Evolutionary conservation across 176 grass and related monocot species (phyloP), one percentile per base, ranked within the genome.

Genomic region (Triticum dicoccoides): DNA sequence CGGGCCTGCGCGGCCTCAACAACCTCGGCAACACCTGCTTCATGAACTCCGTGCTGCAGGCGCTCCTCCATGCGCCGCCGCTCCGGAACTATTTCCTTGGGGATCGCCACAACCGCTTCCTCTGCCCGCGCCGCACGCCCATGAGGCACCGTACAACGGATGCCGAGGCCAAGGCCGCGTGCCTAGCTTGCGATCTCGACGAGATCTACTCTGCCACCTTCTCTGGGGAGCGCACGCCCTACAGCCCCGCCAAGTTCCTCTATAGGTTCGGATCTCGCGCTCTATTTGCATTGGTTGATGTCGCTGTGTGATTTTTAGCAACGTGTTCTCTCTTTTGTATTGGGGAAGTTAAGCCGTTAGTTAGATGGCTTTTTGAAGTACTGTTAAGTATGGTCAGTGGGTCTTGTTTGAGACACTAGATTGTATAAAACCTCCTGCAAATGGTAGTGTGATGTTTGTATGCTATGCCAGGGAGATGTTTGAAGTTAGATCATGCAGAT

Each of bases 11-110:
- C 20, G 97, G 94, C 2, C 84, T 99, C 56, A 99, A 96, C 90
- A 99, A 99, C 65, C 89, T 99, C 35, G 94, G 97, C 65, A 99
- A 96, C 77, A 96, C 94, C 21, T 99, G 97, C 89, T 99, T 99
- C 85, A 92, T 99, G 92, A 99, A 99, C 97, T 99, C 94, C 52
- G 94, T 99, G 54, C 87, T 99, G 20, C 97, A 99, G 79, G 92
- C 92, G 7, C 86, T 99, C 11, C 92, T 99, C 11, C 97, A 96
- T 75, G 90, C 97, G 27, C 92, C 97, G 72, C 94, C 94, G 75
- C 87, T 98, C 35, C 83, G 92, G 8, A 98, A 98, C 75, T 98
- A 91, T 85, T 98, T 98, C 86, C 88, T 98, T 10, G 91, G 87
- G 80, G 94, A 98, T 85, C 91, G 97, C 1, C 97, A 98, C 80